Conservation (phyloP, 2,329 filamentous ascomycete species). For the Cladosporium phlei region DNA sequence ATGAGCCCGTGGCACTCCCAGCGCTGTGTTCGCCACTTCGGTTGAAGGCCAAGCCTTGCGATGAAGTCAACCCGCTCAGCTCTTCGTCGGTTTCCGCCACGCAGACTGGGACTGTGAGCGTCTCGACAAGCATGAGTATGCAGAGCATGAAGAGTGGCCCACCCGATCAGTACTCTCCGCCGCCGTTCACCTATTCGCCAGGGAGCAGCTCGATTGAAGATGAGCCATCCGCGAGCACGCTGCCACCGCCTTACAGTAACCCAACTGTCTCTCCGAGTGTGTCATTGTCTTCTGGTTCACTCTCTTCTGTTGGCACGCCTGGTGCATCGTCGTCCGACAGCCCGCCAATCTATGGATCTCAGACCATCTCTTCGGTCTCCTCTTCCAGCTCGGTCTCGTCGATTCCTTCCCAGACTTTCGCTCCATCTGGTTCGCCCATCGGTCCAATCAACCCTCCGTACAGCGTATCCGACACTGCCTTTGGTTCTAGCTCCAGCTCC, state of each 20-base stretch:
- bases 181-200: background rate
- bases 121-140: conserved; percentile 13
- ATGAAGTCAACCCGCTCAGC: conserved; percentile 14
- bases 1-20: conserved; percentile 22
- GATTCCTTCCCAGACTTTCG: conserved; percentile 6
- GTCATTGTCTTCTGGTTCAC: background rate
- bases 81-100: background rate
- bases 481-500: background rate
- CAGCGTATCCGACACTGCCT: background rate
- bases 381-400: background rate
- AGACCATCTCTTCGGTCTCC: background rate
- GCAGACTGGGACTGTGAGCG: conserved; percentile 4
- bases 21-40: conserved; percentile 25
- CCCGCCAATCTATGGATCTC: conserved; percentile 4
- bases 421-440: conserved; percentile 9
- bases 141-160: conserved; percentile 13
- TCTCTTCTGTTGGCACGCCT: background rate
- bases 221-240: background rate
- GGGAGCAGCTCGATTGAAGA: background rate
- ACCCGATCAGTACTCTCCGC: conserved; percentile 1
- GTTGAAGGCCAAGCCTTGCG: conserved; percentile 23
- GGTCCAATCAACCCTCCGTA: conserved; percentile 10
- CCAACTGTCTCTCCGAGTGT: background rate
- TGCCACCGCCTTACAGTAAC: background rate
- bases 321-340: background rate